These are phyloP conservation scores for Halophytophthora polymorphica DNA, from an alignment of 352 stramenopile species.

Conservation along the genomic window DNA sequence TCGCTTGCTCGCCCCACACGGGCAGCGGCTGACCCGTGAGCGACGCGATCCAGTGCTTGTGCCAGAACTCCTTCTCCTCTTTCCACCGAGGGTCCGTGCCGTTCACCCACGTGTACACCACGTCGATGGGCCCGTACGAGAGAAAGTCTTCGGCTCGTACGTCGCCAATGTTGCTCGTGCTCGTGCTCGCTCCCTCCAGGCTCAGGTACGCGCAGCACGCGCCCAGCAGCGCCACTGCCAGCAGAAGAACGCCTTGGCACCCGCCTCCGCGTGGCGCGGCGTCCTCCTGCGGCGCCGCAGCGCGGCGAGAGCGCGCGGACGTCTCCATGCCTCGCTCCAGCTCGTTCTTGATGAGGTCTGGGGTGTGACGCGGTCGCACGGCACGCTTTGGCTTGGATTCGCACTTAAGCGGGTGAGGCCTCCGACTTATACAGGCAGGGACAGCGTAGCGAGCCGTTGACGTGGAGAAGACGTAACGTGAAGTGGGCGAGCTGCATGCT, in stretches of 20 bases:
- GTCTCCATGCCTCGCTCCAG: slow-evolving; percentile 14
- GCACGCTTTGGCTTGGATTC: not conserved
- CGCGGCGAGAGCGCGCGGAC: slow-evolving; percentile 17
- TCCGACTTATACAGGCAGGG: no score
- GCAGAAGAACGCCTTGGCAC: slow-evolving; percentile 2
- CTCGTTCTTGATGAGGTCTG: no score
- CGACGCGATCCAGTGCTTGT: slow-evolving; percentile 86
- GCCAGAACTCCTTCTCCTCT: slow-evolving; percentile 84
- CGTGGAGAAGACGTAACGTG: no score
- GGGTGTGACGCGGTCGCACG: no score
- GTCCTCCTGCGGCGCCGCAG: not conserved
- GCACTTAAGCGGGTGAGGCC: not conserved
- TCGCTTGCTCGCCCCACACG: slow-evolving; percentile 37
- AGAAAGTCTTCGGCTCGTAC: slow-evolving; percentile 53
- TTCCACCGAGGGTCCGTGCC: slow-evolving; percentile 93
- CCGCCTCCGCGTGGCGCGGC: not conserved
- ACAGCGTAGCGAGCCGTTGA: no score
- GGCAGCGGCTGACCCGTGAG: slow-evolving; percentile 75
- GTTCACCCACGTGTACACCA: slow-evolving; percentile 97
- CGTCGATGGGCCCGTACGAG: slow-evolving; percentile 88
- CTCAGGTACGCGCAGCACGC: slow-evolving; percentile 11
- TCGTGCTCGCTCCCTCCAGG: slow-evolving; percentile 9
- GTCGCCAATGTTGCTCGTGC: slow-evolving; percentile 61
- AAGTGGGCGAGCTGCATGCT: no score
- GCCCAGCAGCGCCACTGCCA: slow-evolving; percentile 12